These are phyloP conservation scores for Linum tenue DNA, from an alignment of 345 rosid species.

Conservation along the genomic window DNA sequence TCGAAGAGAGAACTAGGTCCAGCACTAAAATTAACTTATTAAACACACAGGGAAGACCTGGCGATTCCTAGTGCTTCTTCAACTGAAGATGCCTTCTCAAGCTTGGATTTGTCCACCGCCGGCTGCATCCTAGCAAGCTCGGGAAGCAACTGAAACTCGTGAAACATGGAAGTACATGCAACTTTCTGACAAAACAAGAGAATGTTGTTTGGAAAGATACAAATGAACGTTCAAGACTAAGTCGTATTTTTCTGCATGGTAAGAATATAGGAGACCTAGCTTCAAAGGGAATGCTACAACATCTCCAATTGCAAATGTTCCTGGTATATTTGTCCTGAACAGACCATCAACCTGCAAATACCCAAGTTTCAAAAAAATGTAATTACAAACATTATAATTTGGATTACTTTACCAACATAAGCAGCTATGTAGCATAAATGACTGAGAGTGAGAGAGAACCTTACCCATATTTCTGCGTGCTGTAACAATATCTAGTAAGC, in stretches of 20 bases:
- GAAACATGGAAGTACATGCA: constrained; percentile 24
- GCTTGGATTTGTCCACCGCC: constrained; percentile 54
- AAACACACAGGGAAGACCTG: constrained; percentile 36
- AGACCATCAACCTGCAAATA: constrained; percentile 66
- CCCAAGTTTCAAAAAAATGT: too few relatives aligned
- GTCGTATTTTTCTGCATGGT: neutral
- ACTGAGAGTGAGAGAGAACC: too few relatives aligned
- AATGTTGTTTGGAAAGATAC: neutral
- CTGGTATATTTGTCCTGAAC: constrained; percentile 72
- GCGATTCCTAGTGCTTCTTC: constrained; percentile 81
- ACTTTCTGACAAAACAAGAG: constrained; percentile 32
- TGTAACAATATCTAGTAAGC: too few relatives aligned
- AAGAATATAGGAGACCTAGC: constrained; percentile 43
- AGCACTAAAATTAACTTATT: too few relatives aligned
- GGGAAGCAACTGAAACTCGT: constrained; percentile 86
- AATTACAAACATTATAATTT: too few relatives aligned
- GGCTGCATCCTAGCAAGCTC: constrained; percentile 83
- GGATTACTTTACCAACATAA: too few relatives aligned
- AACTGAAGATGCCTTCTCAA: constrained; percentile 68
- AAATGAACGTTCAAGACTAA: neutral
- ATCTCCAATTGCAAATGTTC: constrained; percentile 94
- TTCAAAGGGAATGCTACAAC: constrained; percentile 92
- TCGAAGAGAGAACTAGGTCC: too few relatives aligned
- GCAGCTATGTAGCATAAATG: too few relatives aligned
- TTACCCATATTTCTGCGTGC: too few relatives aligned